Evolutionary conservation across 805 yeast species (phyloP), one percentile per base, ranked within the genome.

Genomic region (Danielia oregonensis): DNA sequence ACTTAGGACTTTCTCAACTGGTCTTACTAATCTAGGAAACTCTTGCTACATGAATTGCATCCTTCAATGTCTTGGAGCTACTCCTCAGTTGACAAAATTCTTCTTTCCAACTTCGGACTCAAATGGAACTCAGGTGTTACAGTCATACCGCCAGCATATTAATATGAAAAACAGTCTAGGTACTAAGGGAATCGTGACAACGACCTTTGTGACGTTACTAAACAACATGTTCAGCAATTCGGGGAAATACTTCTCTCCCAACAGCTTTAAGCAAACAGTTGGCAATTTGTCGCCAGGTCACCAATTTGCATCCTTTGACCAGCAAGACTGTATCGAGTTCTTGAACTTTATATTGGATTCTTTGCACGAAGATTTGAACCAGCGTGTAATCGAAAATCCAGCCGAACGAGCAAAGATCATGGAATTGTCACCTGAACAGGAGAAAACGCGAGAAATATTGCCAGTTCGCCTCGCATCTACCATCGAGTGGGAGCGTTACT

Each of bases 41-140:
- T 84, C 95, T 0, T 89, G 97, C 57, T 89, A 89, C 58, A 83
- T 89, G 88, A 89, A 89, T 59, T 83, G 95, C 46, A 71, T 84
- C 3, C 58, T 89, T n/a, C 97, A 89, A 60, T 86, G 96, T 56
- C 55, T 91, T 23, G 70, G 81, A 3, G 89, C 91, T 1, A 79
- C 91, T 0, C 77, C 78, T 1, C 79, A 77, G 39, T 60, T 89
- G 17, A 70, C 81, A 3, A 67, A 64, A 29, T 76, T 83, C 36
- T 84, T 89, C 49, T 62, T 81, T 28, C 48, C 50, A 9, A 33
- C 26, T 2, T 10, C 6, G 4, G 11, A 9, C 10, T 4, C 16
- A 12, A 15, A 16, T 16, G 24, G n/a, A 6, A 3, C 3, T 8
- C 30, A 18, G 8, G 29, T 48, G 6, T 28, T 44, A n/a, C 79